These are phyloP conservation scores for Aspergillus costaricaensis DNA, from an alignment of 2,329 filamentous ascomycete species.

Conservation along the genomic window DNA sequence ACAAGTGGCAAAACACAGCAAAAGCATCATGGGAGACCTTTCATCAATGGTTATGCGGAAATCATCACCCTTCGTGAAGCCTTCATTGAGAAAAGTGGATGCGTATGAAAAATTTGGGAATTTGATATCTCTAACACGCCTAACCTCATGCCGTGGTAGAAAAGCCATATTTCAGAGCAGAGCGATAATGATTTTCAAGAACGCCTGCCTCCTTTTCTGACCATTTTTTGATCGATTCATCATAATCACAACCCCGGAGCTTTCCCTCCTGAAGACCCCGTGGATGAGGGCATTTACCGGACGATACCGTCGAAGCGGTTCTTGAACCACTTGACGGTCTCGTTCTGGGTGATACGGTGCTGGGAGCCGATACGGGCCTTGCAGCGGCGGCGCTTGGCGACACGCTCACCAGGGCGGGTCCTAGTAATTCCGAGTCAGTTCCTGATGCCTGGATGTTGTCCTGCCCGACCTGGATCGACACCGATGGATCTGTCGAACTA, in stretches of 20 bases:
- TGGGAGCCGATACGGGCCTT: constrained; percentile 81
- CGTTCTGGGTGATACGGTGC: constrained; percentile 91
- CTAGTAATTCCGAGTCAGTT: constrained; percentile 44
- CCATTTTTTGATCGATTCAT: constrained; percentile 34
- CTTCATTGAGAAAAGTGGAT: constrained; percentile 58
- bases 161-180: constrained; percentile 33
- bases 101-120: constrained; percentile 34
- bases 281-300: constrained; percentile 67
- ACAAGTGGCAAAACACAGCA: not conserved
- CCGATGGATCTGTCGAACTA: not conserved
- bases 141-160: constrained; percentile 42
- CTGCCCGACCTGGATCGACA: not conserved
- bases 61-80: constrained; percentile 58
- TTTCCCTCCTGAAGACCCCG: constrained; percentile 26
- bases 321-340: constrained; percentile 99
- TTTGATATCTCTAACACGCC: constrained; percentile 46
- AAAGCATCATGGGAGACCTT: constrained; percentile 30
- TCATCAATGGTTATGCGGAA: constrained; percentile 61
- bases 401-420: constrained; percentile 97
- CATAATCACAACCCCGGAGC: constrained; percentile 34
- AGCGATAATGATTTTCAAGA: constrained; percentile 22
- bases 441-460: not conserved
- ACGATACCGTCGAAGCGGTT: constrained; percentile 97
- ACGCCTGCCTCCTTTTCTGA: constrained; percentile 25
- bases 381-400: constrained; percentile 89